Base-by-base conservation (phyloP, 2,329 filamentous ascomycete genomes). In the Endocalyx cinctus region DNA sequence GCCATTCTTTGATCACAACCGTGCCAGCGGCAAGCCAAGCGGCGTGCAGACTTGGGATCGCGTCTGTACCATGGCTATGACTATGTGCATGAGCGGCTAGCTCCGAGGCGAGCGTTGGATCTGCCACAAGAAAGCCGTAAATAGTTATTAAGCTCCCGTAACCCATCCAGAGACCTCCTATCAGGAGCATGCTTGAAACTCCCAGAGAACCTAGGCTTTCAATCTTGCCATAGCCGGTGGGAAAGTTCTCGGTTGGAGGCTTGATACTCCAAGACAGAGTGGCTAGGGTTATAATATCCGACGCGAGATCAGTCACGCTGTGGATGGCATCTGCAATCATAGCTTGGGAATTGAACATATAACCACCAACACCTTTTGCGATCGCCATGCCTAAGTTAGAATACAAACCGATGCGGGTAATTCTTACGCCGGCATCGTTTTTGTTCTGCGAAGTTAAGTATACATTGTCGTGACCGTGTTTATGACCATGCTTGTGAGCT, bases 291-390 rank as follows among this genome's bases (percentile, higher is more conserved):
- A 96, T 79, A 49, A 98, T 74, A 60, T 98, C 92, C 33, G 89
- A 96, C 40, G 94, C 87, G 36, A 98, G 77, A 62, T 98, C 92
- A 30, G 90, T 94, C 47, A 97, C 74, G 52, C 88, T 90, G 66
- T 98, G 92, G 67, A 94, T 90, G 35, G 87, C 92, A 60, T 98
- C 92, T 55, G 92, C 89, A 39, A 89, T 71, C 71, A 95, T 84
- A 38, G 87, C 83, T 64, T 96, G 88, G 27, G 89, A 96, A 62
- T 96, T 89, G 71, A 98, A 97, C 46, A 83, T 69, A 66, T 92
- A 95, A 48, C 92, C 92, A 38, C 92, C 92, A 17, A 89, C 70
- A 26, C 90, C 92, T 61, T 98, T 98, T 46, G 80, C 85, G 50
- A 97, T 70, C 31, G 90, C 92, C 89, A 98, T 97, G 55, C 81